phyloP scores from a whole-genome alignment of 306 rosid species.

The Ammopiptanthus mongolicus region DNA sequence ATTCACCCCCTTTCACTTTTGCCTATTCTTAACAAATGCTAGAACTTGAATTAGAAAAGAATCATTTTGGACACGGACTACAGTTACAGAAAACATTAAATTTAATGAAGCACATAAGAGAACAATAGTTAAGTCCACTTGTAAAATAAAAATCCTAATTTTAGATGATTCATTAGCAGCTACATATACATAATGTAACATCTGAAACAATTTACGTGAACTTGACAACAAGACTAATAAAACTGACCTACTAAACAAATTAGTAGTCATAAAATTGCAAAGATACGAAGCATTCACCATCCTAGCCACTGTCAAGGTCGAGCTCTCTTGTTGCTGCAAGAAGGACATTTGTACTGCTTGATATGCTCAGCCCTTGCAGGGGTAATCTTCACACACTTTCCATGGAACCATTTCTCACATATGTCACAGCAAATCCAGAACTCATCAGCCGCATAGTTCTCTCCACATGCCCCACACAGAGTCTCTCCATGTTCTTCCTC shows the following conservation, averaged over 20 bases:
- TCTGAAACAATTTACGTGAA: slow-evolving; percentile 28
- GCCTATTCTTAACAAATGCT: not conserved
- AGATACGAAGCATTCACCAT: not conserved
- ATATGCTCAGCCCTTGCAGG: slow-evolving; percentile 82
- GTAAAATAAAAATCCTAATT: slow-evolving; percentile 25
- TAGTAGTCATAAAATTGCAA: slow-evolving; percentile 33
- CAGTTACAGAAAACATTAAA: slow-evolving; percentile 19
- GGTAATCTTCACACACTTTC: slow-evolving; percentile 86
- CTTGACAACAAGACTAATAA: slow-evolving; percentile 25
- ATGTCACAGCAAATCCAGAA: slow-evolving; percentile 89
- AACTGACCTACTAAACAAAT: slow-evolving; percentile 41
- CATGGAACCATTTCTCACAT: slow-evolving; percentile 97
- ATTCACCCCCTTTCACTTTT: not conserved
- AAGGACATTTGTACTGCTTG: slow-evolving; percentile 91
- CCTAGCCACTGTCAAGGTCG: slow-evolving; percentile 40
- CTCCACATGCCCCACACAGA: slow-evolving; percentile 81
- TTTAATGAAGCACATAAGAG: slow-evolving; percentile 28
- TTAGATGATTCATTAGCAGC: slow-evolving; percentile 1
- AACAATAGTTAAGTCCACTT: slow-evolving; percentile 14
- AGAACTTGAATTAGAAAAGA: too few relatives aligned
- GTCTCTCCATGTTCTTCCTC: slow-evolving; percentile 72
- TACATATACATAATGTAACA: slow-evolving; percentile 21
- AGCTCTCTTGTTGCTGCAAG: slow-evolving; percentile 89
- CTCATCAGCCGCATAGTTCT: slow-evolving; percentile 59
- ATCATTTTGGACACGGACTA: slow-evolving; percentile 6